Evolutionary conservation across 176 grass and related monocot species (phyloP).

Genomic region (Cenchrus americanus): DNA sequence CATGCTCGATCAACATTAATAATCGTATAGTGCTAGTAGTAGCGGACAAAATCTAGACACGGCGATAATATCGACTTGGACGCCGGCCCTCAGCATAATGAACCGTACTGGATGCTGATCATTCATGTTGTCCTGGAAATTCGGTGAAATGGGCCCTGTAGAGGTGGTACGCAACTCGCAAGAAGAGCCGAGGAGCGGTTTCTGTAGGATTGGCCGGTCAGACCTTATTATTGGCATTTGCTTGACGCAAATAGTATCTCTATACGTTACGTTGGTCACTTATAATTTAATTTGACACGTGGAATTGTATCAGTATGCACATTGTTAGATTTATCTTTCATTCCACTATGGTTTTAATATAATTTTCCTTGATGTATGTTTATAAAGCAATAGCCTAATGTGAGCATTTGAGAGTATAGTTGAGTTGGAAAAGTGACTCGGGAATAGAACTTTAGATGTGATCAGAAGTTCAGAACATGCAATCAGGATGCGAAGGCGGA

Average conservation of each 20-base stretch:
- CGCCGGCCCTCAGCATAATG: background rate
- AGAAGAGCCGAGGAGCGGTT: background rate
- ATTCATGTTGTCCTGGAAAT: background rate
- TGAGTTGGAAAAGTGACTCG: too few species aligned
- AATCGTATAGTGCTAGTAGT: background rate
- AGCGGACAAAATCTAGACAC: constrained; percentile 41
- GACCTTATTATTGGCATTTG: background rate
- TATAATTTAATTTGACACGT: background rate
- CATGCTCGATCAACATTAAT: constrained; percentile 22
- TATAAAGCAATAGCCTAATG: background rate
- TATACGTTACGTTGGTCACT: background rate
- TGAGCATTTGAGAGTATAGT: background rate
- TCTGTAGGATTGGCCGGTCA: background rate
- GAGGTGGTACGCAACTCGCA: too few species aligned
- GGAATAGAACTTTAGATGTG: background rate
- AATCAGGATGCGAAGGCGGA: background rate
- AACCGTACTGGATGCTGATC: constrained; percentile 5
- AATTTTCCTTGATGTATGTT: background rate
- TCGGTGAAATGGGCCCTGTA: background rate
- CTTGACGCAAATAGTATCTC: background rate
- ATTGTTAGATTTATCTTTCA: background rate
- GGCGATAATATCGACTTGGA: constrained; percentile 9
- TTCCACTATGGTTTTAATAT: background rate
- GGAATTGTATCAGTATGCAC: background rate
- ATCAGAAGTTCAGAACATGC: background rate